Percentiles rank a stretch among this genome's conserved stretches.
Evolutionary conservation across 2,329 filamentous ascomycete species (phyloP).

Genomic region (Cadophora malorum): DNA sequence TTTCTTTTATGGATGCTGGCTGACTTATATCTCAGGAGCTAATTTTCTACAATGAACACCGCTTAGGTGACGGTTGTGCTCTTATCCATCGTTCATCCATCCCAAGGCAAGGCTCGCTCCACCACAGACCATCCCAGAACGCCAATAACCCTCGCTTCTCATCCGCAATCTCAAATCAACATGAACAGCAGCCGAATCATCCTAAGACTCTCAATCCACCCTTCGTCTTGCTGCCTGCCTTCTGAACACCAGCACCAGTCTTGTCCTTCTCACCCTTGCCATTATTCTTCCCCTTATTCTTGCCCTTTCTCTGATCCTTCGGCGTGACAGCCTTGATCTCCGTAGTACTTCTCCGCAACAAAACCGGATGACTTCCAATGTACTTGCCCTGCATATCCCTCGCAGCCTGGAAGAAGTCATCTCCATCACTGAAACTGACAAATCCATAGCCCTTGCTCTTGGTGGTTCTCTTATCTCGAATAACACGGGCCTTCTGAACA

Average conservation of each 20-base stretch:
- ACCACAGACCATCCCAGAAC: not conserved
- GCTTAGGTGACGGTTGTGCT: not conserved
- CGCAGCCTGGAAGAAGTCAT: slow-evolving; percentile 95
- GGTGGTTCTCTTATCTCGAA: slow-evolving; percentile 93
- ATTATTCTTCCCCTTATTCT: slow-evolving; percentile 50
- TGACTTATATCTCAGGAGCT: no score
- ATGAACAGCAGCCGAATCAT: slow-evolving; percentile 41
- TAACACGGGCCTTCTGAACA: slow-evolving; percentile 89
- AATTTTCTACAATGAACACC: not conserved
- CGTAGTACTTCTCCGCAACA: slow-evolving; percentile 86
- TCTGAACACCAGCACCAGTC: slow-evolving; percentile 60
- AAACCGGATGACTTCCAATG: slow-evolving; percentile 94
- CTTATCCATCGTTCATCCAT: not conserved
- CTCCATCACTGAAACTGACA: slow-evolving; percentile 91
- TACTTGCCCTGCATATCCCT: slow-evolving; percentile 99
- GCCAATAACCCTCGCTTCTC: not conserved
- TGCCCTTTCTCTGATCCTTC: slow-evolving; percentile 63
- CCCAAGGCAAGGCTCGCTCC: not conserved
- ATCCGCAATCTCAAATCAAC: not conserved
- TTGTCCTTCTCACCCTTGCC: slow-evolving; percentile 47
- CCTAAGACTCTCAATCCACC: slow-evolving; percentile 67
- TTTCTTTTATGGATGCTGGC: no score
- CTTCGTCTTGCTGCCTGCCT: slow-evolving; percentile 72
- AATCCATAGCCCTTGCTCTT: slow-evolving; percentile 98
- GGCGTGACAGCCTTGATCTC: slow-evolving; percentile 83